Conservation (phyloP, 768 basidiomycete species). For the Rhizopogon vinicolor region DNA sequence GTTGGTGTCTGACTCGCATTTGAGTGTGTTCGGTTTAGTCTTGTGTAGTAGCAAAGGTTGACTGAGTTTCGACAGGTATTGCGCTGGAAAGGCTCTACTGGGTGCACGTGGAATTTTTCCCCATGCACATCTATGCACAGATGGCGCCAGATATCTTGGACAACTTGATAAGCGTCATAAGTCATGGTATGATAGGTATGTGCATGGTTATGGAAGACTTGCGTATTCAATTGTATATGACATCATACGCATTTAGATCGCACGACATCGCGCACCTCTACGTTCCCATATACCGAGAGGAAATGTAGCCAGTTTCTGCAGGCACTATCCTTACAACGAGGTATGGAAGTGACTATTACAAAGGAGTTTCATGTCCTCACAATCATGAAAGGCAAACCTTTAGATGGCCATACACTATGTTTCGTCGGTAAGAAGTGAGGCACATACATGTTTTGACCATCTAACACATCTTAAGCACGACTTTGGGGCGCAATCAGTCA, state of each 20-base stretch:
- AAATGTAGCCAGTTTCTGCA: conserved; percentile 41
- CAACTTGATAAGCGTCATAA: conserved; percentile 42
- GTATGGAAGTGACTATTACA: conserved; percentile 14
- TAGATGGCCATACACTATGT: conserved; percentile 35
- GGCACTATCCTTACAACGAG: conserved; percentile 36
- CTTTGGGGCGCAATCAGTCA: conserved; percentile 40
- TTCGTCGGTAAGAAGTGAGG: conserved; percentile 26
- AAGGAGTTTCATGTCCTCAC: not conserved
- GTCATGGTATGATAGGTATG: conserved; percentile 45
- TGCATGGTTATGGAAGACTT: not conserved
- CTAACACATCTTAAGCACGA: conserved; percentile 26
- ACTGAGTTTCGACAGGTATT: conserved; percentile 24
- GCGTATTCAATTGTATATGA: conserved; percentile 11
- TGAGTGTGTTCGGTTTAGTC: conserved; percentile 31
- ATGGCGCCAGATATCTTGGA: conserved; percentile 30
- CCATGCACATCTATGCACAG: conserved; percentile 36
- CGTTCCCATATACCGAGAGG: conserved; percentile 46
- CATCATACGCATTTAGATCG: conserved; percentile 33
- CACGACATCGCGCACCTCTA: conserved; percentile 48
- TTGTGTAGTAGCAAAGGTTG: conserved; percentile 1
- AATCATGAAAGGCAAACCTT: conserved; percentile 17
- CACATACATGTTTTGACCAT: not conserved
- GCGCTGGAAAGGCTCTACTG: conserved; percentile 49
- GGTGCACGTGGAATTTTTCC: conserved; percentile 53
- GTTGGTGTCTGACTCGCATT: conserved; percentile 43